Base-by-base conservation (phyloP, 1,284 basidiomycete species). In the Meira miltonrushii region DNA sequence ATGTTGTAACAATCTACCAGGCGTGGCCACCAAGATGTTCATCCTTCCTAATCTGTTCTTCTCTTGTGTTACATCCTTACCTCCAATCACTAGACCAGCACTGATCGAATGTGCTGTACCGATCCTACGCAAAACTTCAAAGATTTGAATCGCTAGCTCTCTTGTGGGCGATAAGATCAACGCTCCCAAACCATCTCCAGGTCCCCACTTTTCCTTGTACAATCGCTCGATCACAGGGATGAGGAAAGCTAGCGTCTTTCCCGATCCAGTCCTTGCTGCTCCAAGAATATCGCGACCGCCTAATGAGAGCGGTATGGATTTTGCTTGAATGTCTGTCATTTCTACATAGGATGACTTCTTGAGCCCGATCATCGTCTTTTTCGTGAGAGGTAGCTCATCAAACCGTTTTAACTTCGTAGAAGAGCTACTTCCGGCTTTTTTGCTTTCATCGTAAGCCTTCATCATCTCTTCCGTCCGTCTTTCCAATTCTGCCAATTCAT, bases 1-100 rank as follows among this genome's bases (percentile, higher is more conserved):
- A 79, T 98, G 95, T 76, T 99, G 95, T 55, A 98, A 81, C 33
- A 98, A 81, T 56, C 95, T 85, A 15, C 94, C 95, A 0, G 94
- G 94, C 1, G 95, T 97, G 1, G 94, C 93, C 19, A 98, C 90
- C 25, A 98, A 84, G 61, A 98, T 95, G 76, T 98, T 98, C 92
- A 98, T 97, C 52, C 89, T 84, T 12, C 87, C 84, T 46, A 98
- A 78, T 12, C 95, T 68, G 49, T 72, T 72, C 57, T 87, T 83
- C 78, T 98, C 95, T 68, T 94, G 92, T 78, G 92, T 93, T 55
- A 98, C 79, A 68, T 88, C 92, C 83, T 97, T 98, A 54, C 94
- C 94, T 19, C 94, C 94, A 57, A 98, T 97, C 23, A 98, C 88
- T 17, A 98, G 81, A 0, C 94, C 94, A 0, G 94, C 94, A 4